Percentiles rank a stretch among this genome's conserved stretches.
Evolutionary conservation across 805 yeast species (phyloP).

Genomic region (Saccharomycopsis sp.): DNA sequence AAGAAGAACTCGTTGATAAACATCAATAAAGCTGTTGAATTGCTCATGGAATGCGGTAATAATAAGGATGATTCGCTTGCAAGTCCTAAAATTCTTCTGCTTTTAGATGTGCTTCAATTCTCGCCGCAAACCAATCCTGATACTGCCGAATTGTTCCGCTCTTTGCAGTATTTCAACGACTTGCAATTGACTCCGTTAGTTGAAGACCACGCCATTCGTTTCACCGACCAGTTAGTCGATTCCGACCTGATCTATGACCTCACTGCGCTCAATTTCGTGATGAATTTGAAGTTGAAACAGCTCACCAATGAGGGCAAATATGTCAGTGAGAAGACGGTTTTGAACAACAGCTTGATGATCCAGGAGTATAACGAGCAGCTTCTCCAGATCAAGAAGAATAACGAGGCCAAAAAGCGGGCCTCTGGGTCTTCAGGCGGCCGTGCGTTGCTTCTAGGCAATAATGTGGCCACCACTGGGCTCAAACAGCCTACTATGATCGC

Average conservation of each 20-base stretch:
- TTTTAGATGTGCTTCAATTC: constrained; percentile 65
- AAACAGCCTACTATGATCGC: not conserved
- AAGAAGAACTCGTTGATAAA: constrained; percentile 42
- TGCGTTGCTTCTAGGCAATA: not conserved
- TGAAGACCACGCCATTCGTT: constrained; percentile 14
- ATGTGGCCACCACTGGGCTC: not conserved
- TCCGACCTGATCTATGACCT: too few species aligned
- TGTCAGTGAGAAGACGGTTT: constrained; percentile 5
- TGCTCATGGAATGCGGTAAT: too few species aligned
- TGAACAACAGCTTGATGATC: not conserved
- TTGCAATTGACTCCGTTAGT: constrained; percentile 35
- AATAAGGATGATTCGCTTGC: constrained; percentile 48
- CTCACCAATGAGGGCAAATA: constrained; percentile 1
- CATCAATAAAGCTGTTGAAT: constrained; percentile 44
- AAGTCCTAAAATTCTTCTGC: constrained; percentile 60
- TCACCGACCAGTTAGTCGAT: not conserved
- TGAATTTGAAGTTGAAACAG: constrained; percentile 10
- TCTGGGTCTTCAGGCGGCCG: not conserved
- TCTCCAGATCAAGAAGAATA: not conserved
- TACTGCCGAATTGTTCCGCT: constrained; percentile 21
- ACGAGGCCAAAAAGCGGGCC: constrained; percentile 1
- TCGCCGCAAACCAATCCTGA: constrained; percentile 40
- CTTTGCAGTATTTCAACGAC: constrained; percentile 31
- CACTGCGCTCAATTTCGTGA: constrained; percentile 6
- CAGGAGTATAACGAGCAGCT: not conserved